Conservation (phyloP, 2,329 filamentous ascomycete species). For the Aspergillus brunneoviolaceus region DNA sequence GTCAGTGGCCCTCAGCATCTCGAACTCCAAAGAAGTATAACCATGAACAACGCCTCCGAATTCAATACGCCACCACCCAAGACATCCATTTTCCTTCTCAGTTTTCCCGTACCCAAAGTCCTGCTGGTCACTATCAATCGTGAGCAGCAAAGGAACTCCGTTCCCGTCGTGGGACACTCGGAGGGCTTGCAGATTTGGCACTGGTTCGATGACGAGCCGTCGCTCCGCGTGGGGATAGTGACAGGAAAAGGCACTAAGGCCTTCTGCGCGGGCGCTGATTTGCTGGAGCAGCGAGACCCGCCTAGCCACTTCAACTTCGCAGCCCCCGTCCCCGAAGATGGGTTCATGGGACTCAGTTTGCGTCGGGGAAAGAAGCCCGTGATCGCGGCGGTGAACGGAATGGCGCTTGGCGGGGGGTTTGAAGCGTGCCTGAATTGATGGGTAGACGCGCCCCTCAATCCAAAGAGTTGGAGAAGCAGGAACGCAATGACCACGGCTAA, state of each 20-base stretch:
- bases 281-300: constrained; percentile 40
- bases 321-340: constrained; percentile 30
- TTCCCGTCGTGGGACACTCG: constrained; percentile 40
- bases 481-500: not conserved
- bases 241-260: constrained; percentile 46
- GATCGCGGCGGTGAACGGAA: constrained; percentile 74
- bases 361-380: constrained; percentile 68
- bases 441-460: constrained; percentile 13
- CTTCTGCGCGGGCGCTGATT: constrained; percentile 47
- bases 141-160: constrained; percentile 41
- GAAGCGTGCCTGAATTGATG: constrained; percentile 89
- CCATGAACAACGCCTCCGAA: not conserved
- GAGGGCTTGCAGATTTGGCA: constrained; percentile 40
- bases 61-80: not conserved
- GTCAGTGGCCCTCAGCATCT: too few species aligned
- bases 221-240: constrained; percentile 42
- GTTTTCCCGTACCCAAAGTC: constrained; percentile 43
- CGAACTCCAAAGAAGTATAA: not conserved
- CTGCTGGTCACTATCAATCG: constrained; percentile 48
- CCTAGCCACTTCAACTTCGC: constrained; percentile 27
- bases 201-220: constrained; percentile 45
- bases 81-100: not conserved
- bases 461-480: too few species aligned
- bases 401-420: constrained; percentile 73
- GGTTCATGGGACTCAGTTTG: constrained; percentile 57